These are phyloP conservation scores for Orbilia javanica DNA, from an alignment of 2,329 filamentous ascomycete genomes.

Conservation along the genomic window DNA sequence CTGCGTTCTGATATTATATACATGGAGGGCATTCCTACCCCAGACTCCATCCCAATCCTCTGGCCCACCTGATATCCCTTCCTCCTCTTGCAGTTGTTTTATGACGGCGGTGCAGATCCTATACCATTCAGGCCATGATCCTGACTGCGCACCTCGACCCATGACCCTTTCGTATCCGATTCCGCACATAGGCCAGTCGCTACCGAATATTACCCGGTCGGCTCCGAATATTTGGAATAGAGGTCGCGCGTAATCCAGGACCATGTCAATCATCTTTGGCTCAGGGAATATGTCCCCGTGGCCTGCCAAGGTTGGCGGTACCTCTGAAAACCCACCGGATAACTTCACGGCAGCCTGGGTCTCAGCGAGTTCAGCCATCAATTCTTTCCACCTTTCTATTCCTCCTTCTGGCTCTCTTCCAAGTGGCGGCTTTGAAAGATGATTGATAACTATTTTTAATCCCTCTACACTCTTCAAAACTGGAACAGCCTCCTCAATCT, in stretches of 20 bases:
- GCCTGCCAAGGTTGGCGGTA: constrained; percentile 69
- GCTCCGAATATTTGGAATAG: constrained; percentile 80
- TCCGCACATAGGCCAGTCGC: constrained; percentile 94
- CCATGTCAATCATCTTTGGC: constrained; percentile 29
- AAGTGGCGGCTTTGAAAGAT: constrained; percentile 63
- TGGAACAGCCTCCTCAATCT: constrained; percentile 77
- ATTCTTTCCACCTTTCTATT: constrained; percentile 58
- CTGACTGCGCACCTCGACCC: constrained; percentile 37
- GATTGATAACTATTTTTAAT: constrained; percentile 78
- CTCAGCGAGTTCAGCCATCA: constrained; percentile 14
- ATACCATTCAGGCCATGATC: constrained; percentile 43
- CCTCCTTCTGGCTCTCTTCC: constrained; percentile 59
- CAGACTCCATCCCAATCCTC: constrained; percentile 49
- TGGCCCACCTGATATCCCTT: not conserved
- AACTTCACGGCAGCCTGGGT: constrained; percentile 80
- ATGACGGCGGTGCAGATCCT: constrained; percentile 17
- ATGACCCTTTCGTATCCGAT: constrained; percentile 67
- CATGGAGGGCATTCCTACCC: constrained; percentile 33
- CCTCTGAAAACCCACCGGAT: constrained; percentile 86
- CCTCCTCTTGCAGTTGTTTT: constrained; percentile 18
- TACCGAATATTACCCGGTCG: constrained; percentile 84
- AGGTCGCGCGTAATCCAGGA: constrained; percentile 65
- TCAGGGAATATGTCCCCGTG: constrained; percentile 10
- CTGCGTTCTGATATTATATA: constrained; percentile 13
- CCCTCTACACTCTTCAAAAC: constrained; percentile 75